Evolutionary conservation across 495 filamentous ascomycete species (phyloP), one percentile per base, ranked within the genome.

Genomic region (Hypoxylon fuscum): DNA sequence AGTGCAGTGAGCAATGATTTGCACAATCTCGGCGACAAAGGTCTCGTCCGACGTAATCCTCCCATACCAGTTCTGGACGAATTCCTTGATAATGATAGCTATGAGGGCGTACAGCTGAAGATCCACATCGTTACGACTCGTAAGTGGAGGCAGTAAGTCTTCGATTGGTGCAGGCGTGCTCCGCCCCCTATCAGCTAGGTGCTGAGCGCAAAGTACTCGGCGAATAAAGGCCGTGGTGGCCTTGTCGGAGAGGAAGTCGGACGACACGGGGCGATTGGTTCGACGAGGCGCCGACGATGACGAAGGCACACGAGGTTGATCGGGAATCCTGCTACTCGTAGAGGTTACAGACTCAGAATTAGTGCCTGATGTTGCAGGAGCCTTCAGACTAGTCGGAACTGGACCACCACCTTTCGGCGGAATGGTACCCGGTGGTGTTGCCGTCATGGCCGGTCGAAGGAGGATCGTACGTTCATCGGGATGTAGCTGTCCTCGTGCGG

Each of bases 121-220:
- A 69, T 98, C 95, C 55, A 97, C 85, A 55, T 93, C 91, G 71
- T 97, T 95, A 54, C 90, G 92, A 75, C 91, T 93, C 15, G 95
- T 97, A 63, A 98, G 83, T 17, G 93, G 92, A 31, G 94, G 95
- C 35, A 98, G 75, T 22, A 97, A 79, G 60, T 93, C 91, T 44
- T 94, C 85, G 55, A 96, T 79, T 7, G 80, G 73, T 20, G 71
- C 60, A 18, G 77, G 71, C 20, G 77, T 66, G 34, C 52, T 66
- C 60, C 60, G 70, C 49, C 71, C 81, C 57, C 77, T 79, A 73
- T 81, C 78, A 35, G 74, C 70, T 29, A 73, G 66, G n/a, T 78
- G 72, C 47, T 79, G 75, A 37, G 73, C 74, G 64, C 81, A 85
- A 46, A 84, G 76, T 34, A 73, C 77, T 27, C 80, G 76, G 20